Conservation (phyloP, 2,329 filamentous ascomycete genomes). For the Ilyonectria robusta region DNA sequence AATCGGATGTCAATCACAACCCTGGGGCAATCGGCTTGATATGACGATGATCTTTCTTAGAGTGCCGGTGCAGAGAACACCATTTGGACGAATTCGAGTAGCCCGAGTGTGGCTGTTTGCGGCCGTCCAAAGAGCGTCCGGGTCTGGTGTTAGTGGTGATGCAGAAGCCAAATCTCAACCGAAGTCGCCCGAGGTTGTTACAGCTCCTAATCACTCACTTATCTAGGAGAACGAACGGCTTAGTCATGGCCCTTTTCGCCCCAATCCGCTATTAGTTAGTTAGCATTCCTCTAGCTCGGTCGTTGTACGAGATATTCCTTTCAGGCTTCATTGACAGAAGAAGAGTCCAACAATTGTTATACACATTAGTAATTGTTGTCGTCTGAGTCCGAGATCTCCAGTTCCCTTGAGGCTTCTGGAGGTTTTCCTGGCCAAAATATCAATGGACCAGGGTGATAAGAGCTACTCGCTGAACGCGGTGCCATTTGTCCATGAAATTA, state of each 20-base stretch:
- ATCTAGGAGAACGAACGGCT: neutral
- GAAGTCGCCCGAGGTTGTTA: conserved; percentile 6
- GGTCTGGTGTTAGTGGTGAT: neutral
- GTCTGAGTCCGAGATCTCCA: too few relatives aligned
- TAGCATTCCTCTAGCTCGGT: too few relatives aligned
- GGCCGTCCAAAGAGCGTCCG: neutral
- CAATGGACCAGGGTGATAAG: too few relatives aligned
- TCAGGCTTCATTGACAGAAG: too few relatives aligned
- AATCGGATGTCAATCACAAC: neutral
- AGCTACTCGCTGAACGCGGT: too few relatives aligned
- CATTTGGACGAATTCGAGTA: neutral
- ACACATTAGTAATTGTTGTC: too few relatives aligned
- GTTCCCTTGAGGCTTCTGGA: too few relatives aligned
- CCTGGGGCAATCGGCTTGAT: neutral
- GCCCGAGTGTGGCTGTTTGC: neutral
- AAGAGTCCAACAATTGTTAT: too few relatives aligned
- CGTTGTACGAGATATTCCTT: too few relatives aligned
- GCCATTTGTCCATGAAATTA: too few relatives aligned
- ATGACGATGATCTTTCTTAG: neutral
- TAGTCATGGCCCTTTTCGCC: neutral
- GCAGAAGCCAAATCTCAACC: neutral
- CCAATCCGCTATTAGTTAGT: neutral
- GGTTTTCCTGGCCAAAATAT: too few relatives aligned
- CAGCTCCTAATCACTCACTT: neutral
- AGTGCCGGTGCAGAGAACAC: neutral